A percentile compares a stretch with the other conserved stretches of the same genome.
These are phyloP conservation scores for Verticillium nubilum DNA, from an alignment of 2,329 filamentous ascomycete species.

Conservation along the genomic window DNA sequence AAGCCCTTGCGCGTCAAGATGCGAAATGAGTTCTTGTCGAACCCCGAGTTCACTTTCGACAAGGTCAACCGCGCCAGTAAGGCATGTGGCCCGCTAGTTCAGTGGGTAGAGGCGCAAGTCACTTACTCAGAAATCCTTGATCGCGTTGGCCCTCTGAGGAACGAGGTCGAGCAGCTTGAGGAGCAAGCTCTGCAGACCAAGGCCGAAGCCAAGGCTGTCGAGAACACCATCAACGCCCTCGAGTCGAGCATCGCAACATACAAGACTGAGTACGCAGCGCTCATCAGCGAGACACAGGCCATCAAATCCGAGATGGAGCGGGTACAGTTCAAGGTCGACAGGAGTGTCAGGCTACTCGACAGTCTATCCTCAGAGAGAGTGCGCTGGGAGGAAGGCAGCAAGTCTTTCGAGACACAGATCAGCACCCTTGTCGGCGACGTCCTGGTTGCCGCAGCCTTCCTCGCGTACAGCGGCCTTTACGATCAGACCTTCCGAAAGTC, in stretches of 20 bases:
- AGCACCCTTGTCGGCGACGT: slow-evolving; percentile 94
- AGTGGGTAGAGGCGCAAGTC: slow-evolving; percentile 96
- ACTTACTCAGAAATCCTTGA: slow-evolving; percentile 97
- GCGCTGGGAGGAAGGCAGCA: slow-evolving; percentile 96
- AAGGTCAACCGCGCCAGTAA: slow-evolving; percentile 94
- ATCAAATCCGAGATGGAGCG: slow-evolving; percentile 97
- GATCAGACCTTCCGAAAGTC: slow-evolving; percentile 97
- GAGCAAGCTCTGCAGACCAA: slow-evolving; percentile 87
- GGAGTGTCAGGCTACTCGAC: slow-evolving; percentile 89
- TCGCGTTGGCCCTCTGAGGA: slow-evolving; percentile 83
- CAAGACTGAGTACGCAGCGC: slow-evolving; percentile 90
- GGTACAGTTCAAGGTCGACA: slow-evolving; percentile 96
- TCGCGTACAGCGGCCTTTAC: slow-evolving; percentile 94
- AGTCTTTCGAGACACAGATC: slow-evolving; percentile 96
- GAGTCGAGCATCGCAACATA: slow-evolving; percentile 91
- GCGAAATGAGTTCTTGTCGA: slow-evolving; percentile 85
- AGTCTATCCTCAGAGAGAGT: slow-evolving; percentile 89
- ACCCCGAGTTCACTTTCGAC: slow-evolving; percentile 94
- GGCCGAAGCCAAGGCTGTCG: slow-evolving; percentile 85
- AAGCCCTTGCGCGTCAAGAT: slow-evolving; percentile 76
- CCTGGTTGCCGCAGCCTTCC: slow-evolving; percentile 90
- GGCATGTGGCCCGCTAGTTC: slow-evolving; percentile 91
- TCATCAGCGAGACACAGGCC: slow-evolving; percentile 94
- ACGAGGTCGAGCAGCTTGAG: slow-evolving; percentile 83
- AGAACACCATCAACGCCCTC: slow-evolving; percentile 76